Evolutionary conservation across 2,329 filamentous ascomycete genomes (phyloP).

Genomic region (Septoria petroselini): DNA sequence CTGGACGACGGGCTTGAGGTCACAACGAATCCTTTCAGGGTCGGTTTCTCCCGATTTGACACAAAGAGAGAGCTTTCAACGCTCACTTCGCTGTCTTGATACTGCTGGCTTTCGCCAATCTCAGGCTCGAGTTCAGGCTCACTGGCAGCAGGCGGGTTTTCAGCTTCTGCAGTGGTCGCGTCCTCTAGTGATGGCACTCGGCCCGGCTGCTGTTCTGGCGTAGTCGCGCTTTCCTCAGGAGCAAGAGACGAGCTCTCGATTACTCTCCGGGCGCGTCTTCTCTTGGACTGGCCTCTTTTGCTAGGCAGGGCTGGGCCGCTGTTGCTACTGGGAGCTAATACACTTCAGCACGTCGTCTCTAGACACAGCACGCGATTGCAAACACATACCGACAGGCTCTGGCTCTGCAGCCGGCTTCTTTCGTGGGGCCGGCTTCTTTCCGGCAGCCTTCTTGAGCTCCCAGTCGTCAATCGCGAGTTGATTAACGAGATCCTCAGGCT

Average conservation of each 20-base stretch:
- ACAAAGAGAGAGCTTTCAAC: neutral
- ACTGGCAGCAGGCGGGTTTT: neutral
- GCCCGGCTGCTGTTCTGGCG: neutral
- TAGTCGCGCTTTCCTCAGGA: neutral
- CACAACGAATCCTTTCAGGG: neutral
- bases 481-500: slow-evolving; percentile 40
- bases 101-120: slow-evolving; percentile 30
- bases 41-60: neutral
- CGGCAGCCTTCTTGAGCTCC: slow-evolving; percentile 32
- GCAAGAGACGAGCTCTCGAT: slow-evolving; percentile 27
- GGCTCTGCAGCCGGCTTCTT: neutral
- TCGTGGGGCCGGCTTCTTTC: slow-evolving; percentile 1
- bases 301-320: neutral
- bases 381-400: neutral
- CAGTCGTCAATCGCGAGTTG: slow-evolving; percentile 39
- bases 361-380: neutral
- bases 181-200: neutral
- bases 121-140: slow-evolving; percentile 27
- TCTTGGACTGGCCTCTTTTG: slow-evolving; percentile 4
- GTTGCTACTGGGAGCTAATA: neutral
- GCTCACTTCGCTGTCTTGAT: neutral
- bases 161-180: neutral
- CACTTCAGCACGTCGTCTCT: neutral
- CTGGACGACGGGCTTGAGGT: slow-evolving; percentile 32
- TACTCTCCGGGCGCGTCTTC: slow-evolving; percentile 13